Evolutionary conservation across 257 asterid genomes (phyloP).

Genomic region (Plantago major): DNA sequence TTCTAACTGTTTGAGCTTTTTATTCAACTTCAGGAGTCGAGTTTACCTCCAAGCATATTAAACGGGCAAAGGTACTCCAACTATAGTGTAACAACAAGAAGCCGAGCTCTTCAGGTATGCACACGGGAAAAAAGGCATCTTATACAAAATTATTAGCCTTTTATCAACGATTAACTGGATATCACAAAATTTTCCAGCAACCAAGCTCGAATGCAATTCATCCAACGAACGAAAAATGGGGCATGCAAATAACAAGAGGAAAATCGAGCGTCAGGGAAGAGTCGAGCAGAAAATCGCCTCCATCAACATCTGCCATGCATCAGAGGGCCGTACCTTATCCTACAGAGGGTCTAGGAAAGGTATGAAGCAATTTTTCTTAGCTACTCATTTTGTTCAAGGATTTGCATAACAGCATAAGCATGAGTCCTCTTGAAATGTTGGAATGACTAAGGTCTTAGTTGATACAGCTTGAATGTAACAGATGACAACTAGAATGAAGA

Average conservation of each 20-base stretch:
- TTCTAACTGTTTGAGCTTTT: not conserved
- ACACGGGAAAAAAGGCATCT: not conserved
- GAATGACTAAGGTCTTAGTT: not conserved
- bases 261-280: constrained; percentile 37
- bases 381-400: not conserved
- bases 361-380: constrained; percentile 17
- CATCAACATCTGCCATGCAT: constrained; percentile 35
- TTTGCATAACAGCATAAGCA: not conserved
- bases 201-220: constrained; percentile 18
- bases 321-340: constrained; percentile 69
- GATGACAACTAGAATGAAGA: constrained; percentile 55
- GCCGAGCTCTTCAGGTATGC: constrained; percentile 55
- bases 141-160: not conserved
- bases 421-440: not conserved
- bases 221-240: constrained; percentile 24
- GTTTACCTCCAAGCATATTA: constrained; percentile 51
- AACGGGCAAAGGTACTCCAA: constrained; percentile 34
- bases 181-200: constrained; percentile 25
- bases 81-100: constrained; percentile 63
- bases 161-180: not conserved
- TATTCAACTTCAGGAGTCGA: constrained; percentile 55
- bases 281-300: constrained; percentile 65
- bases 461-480: constrained; percentile 12
- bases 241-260: constrained; percentile 26
- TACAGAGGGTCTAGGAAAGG: constrained; percentile 67